Evolutionary conservation across 2,329 filamentous ascomycete species (phyloP).

Genomic region (Sarocladium oryzae): DNA sequence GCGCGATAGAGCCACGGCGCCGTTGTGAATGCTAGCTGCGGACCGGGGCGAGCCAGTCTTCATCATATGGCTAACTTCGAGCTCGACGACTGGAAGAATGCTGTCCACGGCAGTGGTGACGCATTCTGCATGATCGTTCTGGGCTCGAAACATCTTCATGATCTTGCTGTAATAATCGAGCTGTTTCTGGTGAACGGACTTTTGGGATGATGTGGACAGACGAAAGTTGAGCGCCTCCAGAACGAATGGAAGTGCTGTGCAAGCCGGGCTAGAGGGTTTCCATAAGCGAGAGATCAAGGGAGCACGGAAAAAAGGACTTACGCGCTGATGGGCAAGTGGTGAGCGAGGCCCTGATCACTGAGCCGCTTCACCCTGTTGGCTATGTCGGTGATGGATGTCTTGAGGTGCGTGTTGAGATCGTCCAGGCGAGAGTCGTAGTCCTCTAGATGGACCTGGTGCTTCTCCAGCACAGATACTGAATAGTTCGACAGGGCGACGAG

Average conservation of each 20-base stretch:
- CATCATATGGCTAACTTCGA: not conserved
- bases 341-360: not conserved
- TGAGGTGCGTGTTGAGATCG: not conserved
- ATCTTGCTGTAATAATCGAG: not conserved
- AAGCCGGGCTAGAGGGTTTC: not conserved
- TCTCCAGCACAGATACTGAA: not conserved
- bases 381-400: not conserved
- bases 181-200: not conserved
- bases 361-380: not conserved
- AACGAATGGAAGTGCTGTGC: not conserved
- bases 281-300: not conserved
- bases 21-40: not conserved
- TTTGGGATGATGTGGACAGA: not conserved
- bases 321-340: not conserved
- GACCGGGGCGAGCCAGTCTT: not conserved
- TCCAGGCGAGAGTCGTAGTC: not conserved
- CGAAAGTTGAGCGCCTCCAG: not conserved
- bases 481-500: not conserved
- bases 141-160: not conserved
- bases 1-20: not conserved
- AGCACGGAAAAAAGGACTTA: not conserved
- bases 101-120: not conserved
- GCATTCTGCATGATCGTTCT: not conserved
- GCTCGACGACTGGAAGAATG: not conserved
- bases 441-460: conserved; percentile 1